These are phyloP conservation scores for Lactifluus echinatus DNA, from an alignment of 768 basidiomycete genomes.

Conservation along the genomic window DNA sequence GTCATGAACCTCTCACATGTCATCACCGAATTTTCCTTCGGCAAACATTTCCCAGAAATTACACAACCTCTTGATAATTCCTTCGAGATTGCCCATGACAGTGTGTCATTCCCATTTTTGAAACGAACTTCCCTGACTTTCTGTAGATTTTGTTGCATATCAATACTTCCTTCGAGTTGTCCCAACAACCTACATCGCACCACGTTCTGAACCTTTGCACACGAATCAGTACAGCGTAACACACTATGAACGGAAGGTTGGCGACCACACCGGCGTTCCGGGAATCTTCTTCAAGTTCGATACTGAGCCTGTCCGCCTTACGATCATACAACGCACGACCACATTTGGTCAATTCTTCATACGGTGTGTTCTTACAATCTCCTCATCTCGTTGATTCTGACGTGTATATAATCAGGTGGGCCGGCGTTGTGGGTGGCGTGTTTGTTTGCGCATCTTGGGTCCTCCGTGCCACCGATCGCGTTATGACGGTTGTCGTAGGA, in stretches of 20 bases:
- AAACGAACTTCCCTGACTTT: constrained; percentile 4
- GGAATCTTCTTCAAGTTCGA: constrained; percentile 99
- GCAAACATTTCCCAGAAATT: constrained; percentile 92
- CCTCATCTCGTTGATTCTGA: neutral
- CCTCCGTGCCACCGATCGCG: constrained; percentile 34
- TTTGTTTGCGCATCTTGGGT: constrained; percentile 65
- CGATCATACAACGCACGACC: constrained; percentile 83
- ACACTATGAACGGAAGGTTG: constrained; percentile 72
- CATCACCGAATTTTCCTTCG: constrained; percentile 95
- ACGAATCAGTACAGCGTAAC: constrained; percentile 94
- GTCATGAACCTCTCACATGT: constrained; percentile 97
- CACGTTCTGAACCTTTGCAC: constrained; percentile 50
- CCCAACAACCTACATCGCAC: constrained; percentile 85
- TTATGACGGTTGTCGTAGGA: constrained; percentile 45
- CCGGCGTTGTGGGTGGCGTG: constrained; percentile 90
- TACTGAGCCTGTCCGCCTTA: constrained; percentile 80
- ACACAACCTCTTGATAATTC: constrained; percentile 90
- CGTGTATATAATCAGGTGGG: constrained; percentile 36
- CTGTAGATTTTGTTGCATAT: constrained; percentile 75
- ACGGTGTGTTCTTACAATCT: constrained; percentile 30
- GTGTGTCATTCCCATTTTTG: constrained; percentile 36
- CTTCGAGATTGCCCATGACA: constrained; percentile 61
- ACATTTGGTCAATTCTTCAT: constrained; percentile 75
- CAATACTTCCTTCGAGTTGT: constrained; percentile 96
- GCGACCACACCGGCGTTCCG: constrained; percentile 72